phyloP scores from a whole-genome alignment of 345 rosid species.

The Eucalyptus lansdowneana region DNA sequence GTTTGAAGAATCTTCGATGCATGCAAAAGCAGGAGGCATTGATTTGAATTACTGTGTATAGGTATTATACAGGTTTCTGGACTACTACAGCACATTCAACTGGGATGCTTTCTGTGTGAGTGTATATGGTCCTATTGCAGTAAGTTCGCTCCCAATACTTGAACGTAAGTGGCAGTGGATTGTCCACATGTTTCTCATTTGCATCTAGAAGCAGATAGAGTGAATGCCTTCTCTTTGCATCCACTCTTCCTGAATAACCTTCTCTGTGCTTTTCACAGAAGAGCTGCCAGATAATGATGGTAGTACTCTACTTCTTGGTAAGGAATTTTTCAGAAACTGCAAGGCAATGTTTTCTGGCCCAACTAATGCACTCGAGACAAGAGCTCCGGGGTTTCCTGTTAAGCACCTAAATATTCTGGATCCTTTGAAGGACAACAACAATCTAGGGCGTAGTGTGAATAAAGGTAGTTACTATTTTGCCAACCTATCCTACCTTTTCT shows the following conservation, averaged over 20 bases:
- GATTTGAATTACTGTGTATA: constrained; percentile 4
- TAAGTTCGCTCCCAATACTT: constrained; percentile 39
- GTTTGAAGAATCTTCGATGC: neutral
- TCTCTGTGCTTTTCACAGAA: constrained; percentile 5
- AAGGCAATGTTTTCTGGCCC: constrained; percentile 32
- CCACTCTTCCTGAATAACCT: neutral
- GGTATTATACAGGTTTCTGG: constrained; percentile 67
- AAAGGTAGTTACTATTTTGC: constrained; percentile 31
- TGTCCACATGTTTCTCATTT: neutral
- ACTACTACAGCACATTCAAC: constrained; percentile 71
- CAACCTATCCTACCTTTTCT: neutral
- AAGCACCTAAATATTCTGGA: constrained; percentile 75
- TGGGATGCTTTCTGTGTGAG: constrained; percentile 59
- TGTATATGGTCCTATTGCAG: constrained; percentile 51
- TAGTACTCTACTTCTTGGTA: constrained; percentile 33
- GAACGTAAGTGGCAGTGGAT: constrained; percentile 24
- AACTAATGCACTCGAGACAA: constrained; percentile 15
- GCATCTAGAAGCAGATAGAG: neutral
- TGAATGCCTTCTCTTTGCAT: neutral
- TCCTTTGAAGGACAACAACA: constrained; percentile 74
- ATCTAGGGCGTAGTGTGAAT: constrained; percentile 85
- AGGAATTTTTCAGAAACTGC: constrained; percentile 43
- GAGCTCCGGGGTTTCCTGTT: constrained; percentile 26
- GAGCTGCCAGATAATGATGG: constrained; percentile 19
- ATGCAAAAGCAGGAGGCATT: neutral